These are phyloP conservation scores for Phylloporus sp. DNA, from an alignment of 1,284 basidiomycete species.

Conservation along the genomic window DNA sequence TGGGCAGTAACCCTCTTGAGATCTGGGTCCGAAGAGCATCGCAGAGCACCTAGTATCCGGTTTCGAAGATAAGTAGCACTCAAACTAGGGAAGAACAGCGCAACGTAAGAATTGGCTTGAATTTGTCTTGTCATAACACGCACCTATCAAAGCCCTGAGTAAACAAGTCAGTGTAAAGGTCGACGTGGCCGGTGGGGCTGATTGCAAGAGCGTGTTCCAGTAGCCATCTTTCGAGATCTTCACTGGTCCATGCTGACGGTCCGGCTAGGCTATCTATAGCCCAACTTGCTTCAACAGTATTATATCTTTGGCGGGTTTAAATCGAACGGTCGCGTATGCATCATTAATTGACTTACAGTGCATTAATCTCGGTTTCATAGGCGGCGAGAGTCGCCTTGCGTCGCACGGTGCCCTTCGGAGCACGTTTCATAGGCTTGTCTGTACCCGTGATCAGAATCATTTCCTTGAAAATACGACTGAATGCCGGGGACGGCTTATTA, in stretches of 20 bases:
- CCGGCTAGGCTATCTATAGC: constrained; percentile 16
- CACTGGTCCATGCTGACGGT: constrained; percentile 33
- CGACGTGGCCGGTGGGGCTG: constrained; percentile 23
- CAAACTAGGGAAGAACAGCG: constrained; percentile 28
- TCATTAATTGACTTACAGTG: constrained; percentile 27
- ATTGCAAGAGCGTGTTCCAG: constrained; percentile 34
- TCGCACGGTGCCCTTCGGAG: constrained; percentile 35
- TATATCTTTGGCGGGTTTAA: constrained; percentile 30
- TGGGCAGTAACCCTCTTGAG: constrained; percentile 12
- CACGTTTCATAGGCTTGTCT: constrained; percentile 31
- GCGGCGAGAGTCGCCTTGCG: constrained; percentile 30
- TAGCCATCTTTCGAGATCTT: constrained; percentile 39
- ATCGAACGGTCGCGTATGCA: too few species aligned
- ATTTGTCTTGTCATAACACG: background rate
- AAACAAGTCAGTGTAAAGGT: constrained; percentile 39
- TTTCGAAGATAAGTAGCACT: constrained; percentile 47
- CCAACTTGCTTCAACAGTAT: constrained; percentile 34
- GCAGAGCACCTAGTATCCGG: constrained; percentile 38
- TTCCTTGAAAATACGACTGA: constrained; percentile 42
- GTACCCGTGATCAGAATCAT: constrained; percentile 31
- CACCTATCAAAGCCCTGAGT: constrained; percentile 46
- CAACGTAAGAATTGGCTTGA: background rate
- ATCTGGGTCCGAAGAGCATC: constrained; percentile 26
- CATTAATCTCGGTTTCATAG: constrained; percentile 36
- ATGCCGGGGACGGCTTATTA: constrained; percentile 34